phyloP scores from a whole-genome alignment of 2,329 filamentous ascomycete genomes.

The Trichoderma brevicompactum region DNA sequence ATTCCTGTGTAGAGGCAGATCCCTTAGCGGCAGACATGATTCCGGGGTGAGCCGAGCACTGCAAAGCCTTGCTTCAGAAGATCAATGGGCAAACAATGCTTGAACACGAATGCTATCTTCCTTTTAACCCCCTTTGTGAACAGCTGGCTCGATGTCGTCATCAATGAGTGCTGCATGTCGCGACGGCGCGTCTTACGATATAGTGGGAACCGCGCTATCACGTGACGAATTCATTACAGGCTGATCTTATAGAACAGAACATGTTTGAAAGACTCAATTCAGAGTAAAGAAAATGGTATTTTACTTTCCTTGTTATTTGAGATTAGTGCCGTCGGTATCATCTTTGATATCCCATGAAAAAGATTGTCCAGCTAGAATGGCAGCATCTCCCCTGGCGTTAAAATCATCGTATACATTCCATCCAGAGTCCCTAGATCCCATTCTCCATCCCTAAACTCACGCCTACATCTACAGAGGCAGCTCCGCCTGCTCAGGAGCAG shows the following conservation, averaged over 20 bases:
- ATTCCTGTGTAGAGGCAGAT: slow-evolving; percentile 38
- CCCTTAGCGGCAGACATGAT: slow-evolving; percentile 49
- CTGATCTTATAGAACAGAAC: background rate
- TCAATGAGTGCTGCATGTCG: slow-evolving; percentile 30
- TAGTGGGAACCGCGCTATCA: slow-evolving; percentile 35
- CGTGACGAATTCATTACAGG: slow-evolving; percentile 31
- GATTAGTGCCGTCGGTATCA: no score
- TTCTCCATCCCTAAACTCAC: background rate
- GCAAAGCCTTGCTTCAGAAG: background rate
- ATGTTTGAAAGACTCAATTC: background rate
- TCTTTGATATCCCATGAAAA: no score
- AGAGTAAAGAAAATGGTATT: no score
- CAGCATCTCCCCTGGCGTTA: background rate
- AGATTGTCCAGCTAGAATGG: no score
- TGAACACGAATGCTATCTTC: background rate
- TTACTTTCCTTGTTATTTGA: no score
- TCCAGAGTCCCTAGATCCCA: background rate
- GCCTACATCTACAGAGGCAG: background rate
- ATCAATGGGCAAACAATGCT: background rate
- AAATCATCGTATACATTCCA: background rate
- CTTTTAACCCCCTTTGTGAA: background rate
- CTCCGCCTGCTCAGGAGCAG: background rate
- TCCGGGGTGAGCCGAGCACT: background rate
- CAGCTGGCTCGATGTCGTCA: slow-evolving; percentile 33
- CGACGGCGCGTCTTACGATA: slow-evolving; percentile 33